Evolutionary conservation across 2,329 filamentous ascomycete species (phyloP), one percentile per base, ranked within the genome.

Genomic region (Neonectria punicea): DNA sequence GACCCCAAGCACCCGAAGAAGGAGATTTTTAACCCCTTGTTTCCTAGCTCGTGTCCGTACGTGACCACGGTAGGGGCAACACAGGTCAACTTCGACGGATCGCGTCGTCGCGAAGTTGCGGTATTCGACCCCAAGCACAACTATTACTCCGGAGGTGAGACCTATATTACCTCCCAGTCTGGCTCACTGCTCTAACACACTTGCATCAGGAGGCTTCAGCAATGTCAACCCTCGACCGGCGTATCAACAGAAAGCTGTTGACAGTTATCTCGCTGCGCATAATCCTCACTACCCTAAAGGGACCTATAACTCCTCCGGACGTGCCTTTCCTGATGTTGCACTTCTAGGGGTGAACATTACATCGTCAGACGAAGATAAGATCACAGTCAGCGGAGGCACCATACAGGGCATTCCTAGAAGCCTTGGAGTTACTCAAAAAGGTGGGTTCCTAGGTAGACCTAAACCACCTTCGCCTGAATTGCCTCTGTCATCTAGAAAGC

Each of bases 101-200:
- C 16, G 9, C 16, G 9, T 10, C 20, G 9, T 22, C 51, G 36
- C 32, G 51, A 54, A 41, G 51, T 54, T 39, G 51, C 51, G 18
- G 51, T 54, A 5, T 54, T 20, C n/a, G 51, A 54, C n/a, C 51
- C 51, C 7, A 54, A 54, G 51, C 51, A 54, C 30, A 54, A 39
- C 7, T 54, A 20, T 54, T 54, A 54, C 34, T 54, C 51, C 13
- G 51, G 51, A 30, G 51, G 51, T 54, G n/a, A 34, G 51, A 54
- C 16, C 5, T 16, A 16, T 54, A 22, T 22, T 22, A 22, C 20
- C 51, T 34, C n/a, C 22, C 13, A 39, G 8, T 7, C 34, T 39
- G 14, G 18, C 5, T 4, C 3, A 7, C 20, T 20, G 18, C 18
- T n/a, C 8, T 41, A 14, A 41, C 4, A 16, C 13, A 22, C 20